Conservation (phyloP, 768 basidiomycete genomes). For the Lactarius evosmus region DNA sequence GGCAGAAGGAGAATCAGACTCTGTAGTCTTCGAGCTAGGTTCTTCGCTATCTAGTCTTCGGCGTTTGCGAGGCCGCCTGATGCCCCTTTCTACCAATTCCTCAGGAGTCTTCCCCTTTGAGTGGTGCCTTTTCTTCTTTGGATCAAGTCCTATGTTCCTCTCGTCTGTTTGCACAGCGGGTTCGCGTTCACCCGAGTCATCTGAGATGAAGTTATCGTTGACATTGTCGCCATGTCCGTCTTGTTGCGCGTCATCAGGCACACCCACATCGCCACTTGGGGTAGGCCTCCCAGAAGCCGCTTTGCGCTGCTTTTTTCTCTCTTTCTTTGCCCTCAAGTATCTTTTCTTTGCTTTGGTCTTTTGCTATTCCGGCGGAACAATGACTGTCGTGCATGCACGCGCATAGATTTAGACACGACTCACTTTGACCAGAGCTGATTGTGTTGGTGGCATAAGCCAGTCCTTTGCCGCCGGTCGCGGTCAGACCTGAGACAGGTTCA, state of each 20-base stretch:
- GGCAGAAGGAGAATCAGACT: neutral
- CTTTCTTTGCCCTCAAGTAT: slow-evolving; percentile 71
- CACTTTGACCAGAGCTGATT: slow-evolving; percentile 26
- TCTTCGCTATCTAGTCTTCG: slow-evolving; percentile 26
- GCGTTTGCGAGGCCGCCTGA: slow-evolving; percentile 43
- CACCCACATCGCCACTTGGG: slow-evolving; percentile 22
- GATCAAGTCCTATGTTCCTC: neutral
- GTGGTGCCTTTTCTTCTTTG: slow-evolving; percentile 13
- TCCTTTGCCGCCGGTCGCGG: slow-evolving; percentile 14
- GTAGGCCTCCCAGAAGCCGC: slow-evolving; percentile 32
- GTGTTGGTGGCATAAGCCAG: slow-evolving; percentile 10
- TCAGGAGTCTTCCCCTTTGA: slow-evolving; percentile 10
- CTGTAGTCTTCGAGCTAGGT: no score
- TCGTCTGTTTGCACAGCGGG: neutral
- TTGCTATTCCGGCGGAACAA: slow-evolving; percentile 33
- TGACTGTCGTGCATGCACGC: neutral
- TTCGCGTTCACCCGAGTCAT: neutral
- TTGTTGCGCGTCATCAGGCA: slow-evolving; percentile 30
- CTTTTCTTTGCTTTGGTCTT: slow-evolving; percentile 72
- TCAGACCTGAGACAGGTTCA: slow-evolving; percentile 14
- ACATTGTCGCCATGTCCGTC: neutral
- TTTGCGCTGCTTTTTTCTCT: slow-evolving; percentile 54
- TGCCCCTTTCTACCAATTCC: neutral
- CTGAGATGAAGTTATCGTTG: neutral
- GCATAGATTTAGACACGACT: neutral